These are phyloP conservation scores for Aspergillus sp. DNA, from an alignment of 2,329 filamentous ascomycete genomes.

Conservation along the genomic window DNA sequence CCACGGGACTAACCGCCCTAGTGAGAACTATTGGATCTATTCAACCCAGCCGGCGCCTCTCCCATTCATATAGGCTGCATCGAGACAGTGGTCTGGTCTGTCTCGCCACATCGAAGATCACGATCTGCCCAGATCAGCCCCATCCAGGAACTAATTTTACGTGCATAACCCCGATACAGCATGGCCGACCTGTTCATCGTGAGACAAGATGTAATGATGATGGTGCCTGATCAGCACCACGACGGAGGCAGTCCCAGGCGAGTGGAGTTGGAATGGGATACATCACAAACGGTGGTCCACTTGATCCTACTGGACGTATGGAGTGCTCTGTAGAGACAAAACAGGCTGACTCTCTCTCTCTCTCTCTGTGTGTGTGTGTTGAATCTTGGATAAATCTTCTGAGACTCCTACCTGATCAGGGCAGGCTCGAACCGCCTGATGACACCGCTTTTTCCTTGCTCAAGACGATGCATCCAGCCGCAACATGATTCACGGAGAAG, in stretches of 20 bases:
- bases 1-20: background rate
- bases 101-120: background rate
- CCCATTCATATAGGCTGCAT: too few relatives aligned
- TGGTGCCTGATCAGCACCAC: background rate
- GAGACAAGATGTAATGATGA: background rate
- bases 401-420: background rate
- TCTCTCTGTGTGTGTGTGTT: too few relatives aligned
- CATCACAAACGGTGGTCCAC: slow-evolving; percentile 1
- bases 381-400: too few relatives aligned
- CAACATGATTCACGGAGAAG: too few relatives aligned
- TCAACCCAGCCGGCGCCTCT: background rate
- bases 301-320: background rate
- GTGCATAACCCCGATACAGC: background rate
- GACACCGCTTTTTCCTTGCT: background rate
- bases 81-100: too few relatives aligned
- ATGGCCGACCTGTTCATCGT: background rate
- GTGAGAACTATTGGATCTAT: background rate
- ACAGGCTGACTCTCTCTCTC: background rate
- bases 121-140: background rate
- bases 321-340: background rate
- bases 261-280: slow-evolving; percentile 1
- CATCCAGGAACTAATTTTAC: background rate
- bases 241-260: too few relatives aligned
- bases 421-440: background rate
- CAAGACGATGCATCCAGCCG: background rate